Conservation (phyloP, 257 asterid genomes). For the Paraleonurus japonicus region DNA sequence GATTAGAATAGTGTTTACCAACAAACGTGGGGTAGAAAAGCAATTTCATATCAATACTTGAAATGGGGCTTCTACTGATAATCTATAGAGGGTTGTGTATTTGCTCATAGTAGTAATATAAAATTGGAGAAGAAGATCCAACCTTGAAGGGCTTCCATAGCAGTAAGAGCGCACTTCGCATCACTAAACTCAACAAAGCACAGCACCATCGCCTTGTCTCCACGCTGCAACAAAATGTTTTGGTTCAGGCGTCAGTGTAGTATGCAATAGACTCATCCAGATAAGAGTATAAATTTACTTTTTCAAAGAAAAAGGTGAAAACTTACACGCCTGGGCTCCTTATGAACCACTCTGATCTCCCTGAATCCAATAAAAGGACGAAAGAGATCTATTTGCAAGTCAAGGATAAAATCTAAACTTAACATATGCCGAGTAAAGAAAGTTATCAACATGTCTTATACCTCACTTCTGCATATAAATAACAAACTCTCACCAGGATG, state of each 20-base stretch:
- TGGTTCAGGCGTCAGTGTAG: neutral
- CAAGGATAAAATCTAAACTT: slow-evolving; percentile 32
- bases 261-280: neutral
- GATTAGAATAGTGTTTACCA: slow-evolving; percentile 12
- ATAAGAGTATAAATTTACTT: neutral
- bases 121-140: slow-evolving; percentile 16
- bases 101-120: neutral
- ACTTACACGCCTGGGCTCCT: slow-evolving; percentile 79
- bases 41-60: neutral
- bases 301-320: neutral
- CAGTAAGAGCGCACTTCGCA: slow-evolving; percentile 65
- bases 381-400: slow-evolving; percentile 59
- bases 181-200: slow-evolving; percentile 82
- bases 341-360: slow-evolving; percentile 70
- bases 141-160: slow-evolving; percentile 88
- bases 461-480: neutral
- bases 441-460: neutral
- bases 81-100: neutral
- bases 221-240: slow-evolving; percentile 43
- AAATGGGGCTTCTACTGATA: neutral
- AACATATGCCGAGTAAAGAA: neutral
- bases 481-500: neutral
- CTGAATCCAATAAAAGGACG: slow-evolving; percentile 80
- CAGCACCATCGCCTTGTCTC: slow-evolving; percentile 73
- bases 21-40: neutral